Evolutionary conservation across 257 asterid genomes (phyloP).

Genomic region (Nicotiana obtusifolia): DNA sequence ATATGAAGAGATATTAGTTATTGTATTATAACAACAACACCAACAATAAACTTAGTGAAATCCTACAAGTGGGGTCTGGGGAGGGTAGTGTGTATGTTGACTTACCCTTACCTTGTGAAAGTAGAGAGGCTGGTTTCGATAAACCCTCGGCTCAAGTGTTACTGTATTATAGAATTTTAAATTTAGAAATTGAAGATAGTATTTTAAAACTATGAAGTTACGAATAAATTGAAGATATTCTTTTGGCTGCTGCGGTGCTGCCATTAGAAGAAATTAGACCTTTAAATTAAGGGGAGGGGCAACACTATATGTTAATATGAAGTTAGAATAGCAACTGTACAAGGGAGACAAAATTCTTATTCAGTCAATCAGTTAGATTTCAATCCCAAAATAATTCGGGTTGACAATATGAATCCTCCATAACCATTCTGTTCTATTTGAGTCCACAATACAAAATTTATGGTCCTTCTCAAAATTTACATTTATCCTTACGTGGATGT

Average conservation of each 20-base stretch:
- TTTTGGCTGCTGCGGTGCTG: background rate
- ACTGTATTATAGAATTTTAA: background rate
- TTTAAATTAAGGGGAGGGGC: background rate
- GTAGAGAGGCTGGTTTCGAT: no score
- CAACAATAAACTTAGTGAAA: no score
- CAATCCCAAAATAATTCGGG: background rate
- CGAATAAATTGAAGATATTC: background rate
- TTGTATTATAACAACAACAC: no score
- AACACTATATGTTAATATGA: background rate
- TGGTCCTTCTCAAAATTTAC: background rate
- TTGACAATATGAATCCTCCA: background rate
- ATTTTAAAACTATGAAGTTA: background rate
- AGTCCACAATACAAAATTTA: constrained; percentile 1
- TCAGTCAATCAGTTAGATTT: background rate
- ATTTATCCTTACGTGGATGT: background rate
- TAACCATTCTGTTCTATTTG: background rate
- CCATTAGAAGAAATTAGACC: background rate
- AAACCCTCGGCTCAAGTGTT: no score
- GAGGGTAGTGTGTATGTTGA: no score
- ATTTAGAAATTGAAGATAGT: background rate
- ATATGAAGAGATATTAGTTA: background rate
- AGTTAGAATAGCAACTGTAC: background rate
- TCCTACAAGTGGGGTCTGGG: no score
- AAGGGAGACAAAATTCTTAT: background rate
- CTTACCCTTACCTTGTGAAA: no score